Evolutionary conservation across 768 basidiomycete species (phyloP).

Genomic region (Collybia sordida): DNA sequence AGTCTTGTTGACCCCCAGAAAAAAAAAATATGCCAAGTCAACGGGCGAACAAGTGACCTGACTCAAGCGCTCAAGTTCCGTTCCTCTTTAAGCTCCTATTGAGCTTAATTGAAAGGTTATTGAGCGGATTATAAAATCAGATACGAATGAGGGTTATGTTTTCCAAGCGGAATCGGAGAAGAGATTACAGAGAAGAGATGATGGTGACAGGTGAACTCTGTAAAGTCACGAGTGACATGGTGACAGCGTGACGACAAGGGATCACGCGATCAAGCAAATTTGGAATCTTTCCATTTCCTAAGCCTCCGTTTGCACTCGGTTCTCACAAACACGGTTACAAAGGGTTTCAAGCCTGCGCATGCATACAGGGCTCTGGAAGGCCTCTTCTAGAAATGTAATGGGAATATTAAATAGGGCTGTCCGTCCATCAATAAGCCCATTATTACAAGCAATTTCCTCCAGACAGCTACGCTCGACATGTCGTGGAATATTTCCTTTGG

Average conservation of each 20-base stretch:
- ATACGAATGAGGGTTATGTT: conserved; percentile 14
- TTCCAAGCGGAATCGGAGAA: conserved; percentile 13
- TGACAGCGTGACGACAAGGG: conserved; percentile 12
- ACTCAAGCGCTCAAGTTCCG: no score
- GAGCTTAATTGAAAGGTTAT: conserved; percentile 11
- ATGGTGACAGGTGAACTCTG: conserved; percentile 12
- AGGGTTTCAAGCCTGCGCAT: conserved; percentile 34
- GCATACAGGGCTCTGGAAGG: conserved; percentile 36
- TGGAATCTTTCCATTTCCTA: conserved; percentile 1
- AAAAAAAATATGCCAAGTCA: no score
- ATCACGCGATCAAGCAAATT: conserved; percentile 11
- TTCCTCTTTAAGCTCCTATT: no score
- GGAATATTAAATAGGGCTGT: conserved; percentile 19
- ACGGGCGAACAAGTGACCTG: no score
- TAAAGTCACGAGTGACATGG: background rate
- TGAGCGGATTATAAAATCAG: background rate
- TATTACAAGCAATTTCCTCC: no score
- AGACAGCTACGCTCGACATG: no score
- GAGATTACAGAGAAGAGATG: background rate
- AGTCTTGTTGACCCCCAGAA: no score
- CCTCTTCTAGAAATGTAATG: conserved; percentile 39
- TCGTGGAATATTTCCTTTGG: no score
- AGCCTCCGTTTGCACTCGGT: conserved; percentile 10
- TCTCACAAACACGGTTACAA: conserved; percentile 15
- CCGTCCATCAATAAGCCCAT: background rate